Conservation (phyloP, 2,329 filamentous ascomycete genomes). For the Arthrobotrys megalospora region DNA sequence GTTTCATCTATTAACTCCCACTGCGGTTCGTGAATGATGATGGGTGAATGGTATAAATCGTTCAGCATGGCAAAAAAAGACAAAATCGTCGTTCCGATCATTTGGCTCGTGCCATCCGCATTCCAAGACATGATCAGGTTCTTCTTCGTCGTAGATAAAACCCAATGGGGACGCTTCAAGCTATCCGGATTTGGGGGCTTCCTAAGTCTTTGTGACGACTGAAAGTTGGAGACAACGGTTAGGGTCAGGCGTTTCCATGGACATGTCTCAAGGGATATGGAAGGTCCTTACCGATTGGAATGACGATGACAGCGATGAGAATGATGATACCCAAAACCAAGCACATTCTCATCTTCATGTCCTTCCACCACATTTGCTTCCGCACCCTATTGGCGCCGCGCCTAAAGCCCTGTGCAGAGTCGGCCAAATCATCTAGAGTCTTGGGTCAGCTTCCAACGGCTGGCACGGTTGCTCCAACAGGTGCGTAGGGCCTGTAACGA, state of each 20-base stretch:
- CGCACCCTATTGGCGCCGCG: slow-evolving; percentile 95
- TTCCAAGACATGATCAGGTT: slow-evolving; percentile 27
- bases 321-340: slow-evolving; percentile 91
- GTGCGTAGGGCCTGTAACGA: not conserved
- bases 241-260: slow-evolving; percentile 61
- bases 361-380: slow-evolving; percentile 99
- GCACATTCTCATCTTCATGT: slow-evolving; percentile 99
- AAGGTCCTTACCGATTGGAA: slow-evolving; percentile 81
- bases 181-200: slow-evolving; percentile 24
- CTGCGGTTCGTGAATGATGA: slow-evolving; percentile 26
- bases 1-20: slow-evolving; percentile 46
- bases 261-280: slow-evolving; percentile 37
- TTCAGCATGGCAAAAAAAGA: slow-evolving; percentile 37
- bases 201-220: slow-evolving; percentile 54
- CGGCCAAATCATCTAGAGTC: slow-evolving; percentile 81
- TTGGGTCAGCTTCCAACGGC: slow-evolving; percentile 21
- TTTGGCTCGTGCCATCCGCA: slow-evolving; percentile 43
- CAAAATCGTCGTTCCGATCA: slow-evolving; percentile 53
- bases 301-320: slow-evolving; percentile 91
- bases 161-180: slow-evolving; percentile 30
- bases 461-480: not conserved
- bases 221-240: not conserved
- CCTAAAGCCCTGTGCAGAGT: slow-evolving; percentile 94
- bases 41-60: slow-evolving; percentile 38
- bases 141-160: slow-evolving; percentile 21